Percentiles rank a stretch among this genome's conserved stretches.
phyloP scores from a whole-genome alignment of 2,329 filamentous ascomycete species.

The Monilinia fructicola region DNA sequence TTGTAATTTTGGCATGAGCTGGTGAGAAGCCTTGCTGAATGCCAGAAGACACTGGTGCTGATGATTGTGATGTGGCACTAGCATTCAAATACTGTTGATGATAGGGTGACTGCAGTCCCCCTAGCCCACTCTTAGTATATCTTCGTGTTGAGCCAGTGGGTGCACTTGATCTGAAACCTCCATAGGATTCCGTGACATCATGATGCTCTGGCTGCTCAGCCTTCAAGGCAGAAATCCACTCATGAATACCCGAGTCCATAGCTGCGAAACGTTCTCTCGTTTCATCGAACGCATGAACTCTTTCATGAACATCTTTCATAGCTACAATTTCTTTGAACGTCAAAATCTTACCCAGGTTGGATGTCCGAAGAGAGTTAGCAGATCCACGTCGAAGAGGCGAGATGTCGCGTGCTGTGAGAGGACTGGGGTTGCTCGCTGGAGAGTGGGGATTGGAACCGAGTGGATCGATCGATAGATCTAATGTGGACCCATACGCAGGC shows the following conservation, averaged over 20 bases:
- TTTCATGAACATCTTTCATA: constrained; percentile 62
- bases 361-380: constrained; percentile 19
- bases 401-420: constrained; percentile 24
- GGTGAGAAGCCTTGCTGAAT: constrained; percentile 36
- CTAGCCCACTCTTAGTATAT: constrained; percentile 30
- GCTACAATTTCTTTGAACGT: constrained; percentile 75
- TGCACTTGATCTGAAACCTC: constrained; percentile 26
- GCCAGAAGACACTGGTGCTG: constrained; percentile 27
- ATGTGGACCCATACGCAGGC: constrained; percentile 35
- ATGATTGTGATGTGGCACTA: constrained; percentile 41
- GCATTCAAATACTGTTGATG: constrained; percentile 58
- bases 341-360: constrained; percentile 27
- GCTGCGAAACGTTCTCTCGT: constrained; percentile 68
- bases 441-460: constrained; percentile 14
- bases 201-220: constrained; percentile 51
- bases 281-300: constrained; percentile 71
- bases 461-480: constrained; percentile 27
- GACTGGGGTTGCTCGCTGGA: constrained; percentile 19
- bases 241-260: constrained; percentile 71
- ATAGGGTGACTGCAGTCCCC: constrained; percentile 48
- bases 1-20: constrained; percentile 35
- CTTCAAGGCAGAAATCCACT: constrained; percentile 54
- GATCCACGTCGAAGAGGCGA: constrained; percentile 28
- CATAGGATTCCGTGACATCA: constrained; percentile 38
- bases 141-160: constrained; percentile 30